Evolutionary conservation across 164 flowering plant species (phyloP).

Genomic region (Paratinospora sagittata): DNA sequence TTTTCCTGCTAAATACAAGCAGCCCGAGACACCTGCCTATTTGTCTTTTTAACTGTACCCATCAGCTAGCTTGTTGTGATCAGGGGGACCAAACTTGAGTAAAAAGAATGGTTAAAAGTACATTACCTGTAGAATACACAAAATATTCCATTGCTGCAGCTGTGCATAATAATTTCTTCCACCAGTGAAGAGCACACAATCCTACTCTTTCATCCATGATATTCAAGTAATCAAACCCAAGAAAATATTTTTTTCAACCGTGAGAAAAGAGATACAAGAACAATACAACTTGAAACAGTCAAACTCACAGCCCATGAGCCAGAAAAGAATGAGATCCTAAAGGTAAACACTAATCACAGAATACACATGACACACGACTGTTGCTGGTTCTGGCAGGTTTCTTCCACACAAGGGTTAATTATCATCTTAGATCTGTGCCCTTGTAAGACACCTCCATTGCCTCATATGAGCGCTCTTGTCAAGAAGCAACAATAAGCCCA

Average conservation of each 20-base stretch:
- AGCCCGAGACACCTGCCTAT: no score
- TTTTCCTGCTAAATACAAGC: no score
- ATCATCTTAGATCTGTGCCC: slow-evolving; percentile 29
- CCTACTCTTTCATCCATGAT: slow-evolving; percentile 19
- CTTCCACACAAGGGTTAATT: not conserved
- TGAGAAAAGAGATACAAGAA: slow-evolving; percentile 18
- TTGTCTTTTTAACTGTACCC: no score
- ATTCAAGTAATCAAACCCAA: slow-evolving; percentile 22
- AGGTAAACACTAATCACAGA: not conserved
- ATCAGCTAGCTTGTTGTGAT: no score
- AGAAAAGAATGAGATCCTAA: slow-evolving; percentile 21
- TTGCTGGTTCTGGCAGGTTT: slow-evolving; percentile 2
- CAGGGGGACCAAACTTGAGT: not conserved
- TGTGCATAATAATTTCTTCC: not conserved
- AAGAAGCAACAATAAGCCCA: slow-evolving; percentile 70
- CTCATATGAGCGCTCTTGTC: slow-evolving; percentile 47
- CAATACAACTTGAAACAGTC: slow-evolving; percentile 20
- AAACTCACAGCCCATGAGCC: slow-evolving; percentile 18
- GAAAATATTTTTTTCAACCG: slow-evolving; percentile 18
- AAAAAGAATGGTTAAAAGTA: no score
- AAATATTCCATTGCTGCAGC: not conserved
- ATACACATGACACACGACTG: slow-evolving; percentile 4
- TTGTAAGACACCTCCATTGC: slow-evolving; percentile 64
- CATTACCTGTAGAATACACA: not conserved
- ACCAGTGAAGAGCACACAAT: slow-evolving; percentile 14